These are phyloP conservation scores for Drosera capensis DNA, from an alignment of 148 eudicot genomes.

Conservation along the genomic window DNA sequence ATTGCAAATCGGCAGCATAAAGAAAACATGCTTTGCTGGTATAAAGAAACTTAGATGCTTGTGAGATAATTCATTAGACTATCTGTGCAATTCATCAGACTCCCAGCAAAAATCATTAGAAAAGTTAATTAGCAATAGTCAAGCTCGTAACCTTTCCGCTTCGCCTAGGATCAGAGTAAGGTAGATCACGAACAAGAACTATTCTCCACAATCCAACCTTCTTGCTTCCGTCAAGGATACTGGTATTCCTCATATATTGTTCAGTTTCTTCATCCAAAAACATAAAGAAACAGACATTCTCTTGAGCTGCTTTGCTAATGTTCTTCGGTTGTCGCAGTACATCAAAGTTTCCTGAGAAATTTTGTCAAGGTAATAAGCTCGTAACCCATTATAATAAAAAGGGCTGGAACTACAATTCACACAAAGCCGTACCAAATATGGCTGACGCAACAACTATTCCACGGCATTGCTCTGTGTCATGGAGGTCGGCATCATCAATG, in stretches of 20 bases:
- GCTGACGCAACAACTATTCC: constrained; percentile 95
- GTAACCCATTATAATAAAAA: constrained; percentile 1
- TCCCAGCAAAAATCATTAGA: too few relatives aligned
- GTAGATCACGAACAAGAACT: constrained; percentile 68
- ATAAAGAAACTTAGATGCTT: too few relatives aligned
- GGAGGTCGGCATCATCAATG: constrained; percentile 68
- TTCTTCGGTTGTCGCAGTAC: constrained; percentile 75
- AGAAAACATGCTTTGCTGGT: too few relatives aligned
- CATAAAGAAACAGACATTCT: constrained; percentile 76
- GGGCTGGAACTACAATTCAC: not conserved
- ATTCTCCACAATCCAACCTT: constrained; percentile 78
- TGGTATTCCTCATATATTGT: constrained; percentile 49
- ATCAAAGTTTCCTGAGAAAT: constrained; percentile 73
- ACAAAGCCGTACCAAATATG: constrained; percentile 46
- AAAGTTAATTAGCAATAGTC: too few relatives aligned
- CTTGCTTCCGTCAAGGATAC: constrained; percentile 37
- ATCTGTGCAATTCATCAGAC: too few relatives aligned
- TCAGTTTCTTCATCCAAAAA: constrained; percentile 89
- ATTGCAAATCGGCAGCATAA: too few relatives aligned
- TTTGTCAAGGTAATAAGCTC: constrained; percentile 6
- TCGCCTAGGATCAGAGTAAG: constrained; percentile 83
- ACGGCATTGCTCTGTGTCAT: constrained; percentile 63
- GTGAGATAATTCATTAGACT: too few relatives aligned
- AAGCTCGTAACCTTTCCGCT: constrained; percentile 99
- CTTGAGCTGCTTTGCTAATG: constrained; percentile 63